Percentiles rank a stretch among this genome's conserved stretches.
phyloP scores from a whole-genome alignment of 345 rosid genomes.

The Lagerstroemia speciosa region DNA sequence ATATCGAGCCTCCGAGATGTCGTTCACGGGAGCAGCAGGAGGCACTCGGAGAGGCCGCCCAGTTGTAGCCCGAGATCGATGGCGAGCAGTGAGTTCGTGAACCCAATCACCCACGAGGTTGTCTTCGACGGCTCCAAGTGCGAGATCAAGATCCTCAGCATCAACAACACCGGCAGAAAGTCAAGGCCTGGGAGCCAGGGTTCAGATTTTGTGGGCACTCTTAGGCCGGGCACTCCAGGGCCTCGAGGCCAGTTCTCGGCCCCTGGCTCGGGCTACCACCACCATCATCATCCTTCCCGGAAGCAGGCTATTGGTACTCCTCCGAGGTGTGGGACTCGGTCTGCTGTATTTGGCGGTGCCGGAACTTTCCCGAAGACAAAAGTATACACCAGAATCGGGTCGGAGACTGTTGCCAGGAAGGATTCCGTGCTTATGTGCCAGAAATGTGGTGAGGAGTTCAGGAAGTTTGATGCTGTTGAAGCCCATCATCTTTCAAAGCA shows the following conservation, averaged over 20 bases:
- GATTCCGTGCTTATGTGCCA: conserved; percentile 30
- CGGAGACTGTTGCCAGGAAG: background rate
- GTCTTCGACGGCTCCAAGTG: conserved; percentile 21
- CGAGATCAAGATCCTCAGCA: conserved; percentile 27
- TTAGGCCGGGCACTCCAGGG: conserved; percentile 24
- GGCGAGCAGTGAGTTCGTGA: conserved; percentile 23
- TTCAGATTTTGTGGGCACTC: conserved; percentile 17
- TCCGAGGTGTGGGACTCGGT: conserved; percentile 9
- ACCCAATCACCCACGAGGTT: conserved; percentile 29
- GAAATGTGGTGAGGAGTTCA: conserved; percentile 35
- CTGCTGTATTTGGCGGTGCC: conserved; percentile 7
- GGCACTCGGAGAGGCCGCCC: conserved; percentile 16
- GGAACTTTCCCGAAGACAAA: conserved; percentile 6
- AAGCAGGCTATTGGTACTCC: conserved; percentile 1
- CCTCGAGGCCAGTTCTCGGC: conserved; percentile 12
- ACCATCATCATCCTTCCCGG: background rate
- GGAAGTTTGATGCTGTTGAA: conserved; percentile 39
- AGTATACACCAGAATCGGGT: conserved; percentile 3
- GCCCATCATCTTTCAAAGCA: conserved; percentile 47
- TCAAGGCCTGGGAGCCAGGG: background rate
- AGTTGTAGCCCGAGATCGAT: conserved; percentile 42
- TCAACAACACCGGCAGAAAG: conserved; percentile 1
- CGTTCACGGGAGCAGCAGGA: conserved; percentile 27
- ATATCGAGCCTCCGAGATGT: conserved; percentile 30
- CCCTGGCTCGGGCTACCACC: background rate